These are phyloP conservation scores for Waitea zeae DNA, from an alignment of 1,284 basidiomycete genomes.

Conservation along the genomic window DNA sequence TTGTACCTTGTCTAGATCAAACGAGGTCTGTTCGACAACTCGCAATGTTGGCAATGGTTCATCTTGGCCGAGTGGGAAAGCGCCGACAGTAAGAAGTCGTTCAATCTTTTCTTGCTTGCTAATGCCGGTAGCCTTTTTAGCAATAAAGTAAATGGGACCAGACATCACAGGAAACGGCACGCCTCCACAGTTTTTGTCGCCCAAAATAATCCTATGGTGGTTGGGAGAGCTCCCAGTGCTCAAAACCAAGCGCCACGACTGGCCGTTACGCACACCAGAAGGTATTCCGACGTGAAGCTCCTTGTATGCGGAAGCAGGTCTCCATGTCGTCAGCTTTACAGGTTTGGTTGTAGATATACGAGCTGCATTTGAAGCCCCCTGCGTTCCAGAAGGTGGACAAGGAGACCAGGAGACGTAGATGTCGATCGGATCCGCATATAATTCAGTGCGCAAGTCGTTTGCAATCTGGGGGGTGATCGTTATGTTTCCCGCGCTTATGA, in stretches of 20 bases:
- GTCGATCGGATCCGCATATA: constrained; percentile 28
- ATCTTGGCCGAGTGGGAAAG: constrained; percentile 5
- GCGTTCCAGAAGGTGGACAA: constrained; percentile 1
- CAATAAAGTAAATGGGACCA: constrained; percentile 39
- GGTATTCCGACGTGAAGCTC: constrained; percentile 51
- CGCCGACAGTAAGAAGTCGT: constrained; percentile 28
- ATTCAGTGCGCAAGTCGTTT: constrained; percentile 69
- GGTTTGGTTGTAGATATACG: constrained; percentile 26
- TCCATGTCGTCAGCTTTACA: constrained; percentile 57
- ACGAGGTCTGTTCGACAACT: constrained; percentile 65
- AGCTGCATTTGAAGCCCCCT: too few species aligned
- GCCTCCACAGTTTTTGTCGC: constrained; percentile 8
- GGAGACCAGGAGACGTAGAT: constrained; percentile 18
- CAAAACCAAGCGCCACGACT: constrained; percentile 49
- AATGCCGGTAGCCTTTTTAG: constrained; percentile 7
- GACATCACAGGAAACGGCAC: constrained; percentile 43
- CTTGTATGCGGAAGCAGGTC: constrained; percentile 49
- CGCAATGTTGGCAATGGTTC: neutral
- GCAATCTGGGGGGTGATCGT: constrained; percentile 54
- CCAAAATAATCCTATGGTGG: constrained; percentile 16
- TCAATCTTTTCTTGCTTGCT: constrained; percentile 64
- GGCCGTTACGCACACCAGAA: constrained; percentile 25
- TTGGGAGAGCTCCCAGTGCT: constrained; percentile 16
- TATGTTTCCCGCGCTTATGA: constrained; percentile 20
- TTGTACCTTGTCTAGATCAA: constrained; percentile 80